These are phyloP conservation scores for Neofusicoccum ribis DNA, from an alignment of 2,329 filamentous ascomycete species.

Conservation along the genomic window DNA sequence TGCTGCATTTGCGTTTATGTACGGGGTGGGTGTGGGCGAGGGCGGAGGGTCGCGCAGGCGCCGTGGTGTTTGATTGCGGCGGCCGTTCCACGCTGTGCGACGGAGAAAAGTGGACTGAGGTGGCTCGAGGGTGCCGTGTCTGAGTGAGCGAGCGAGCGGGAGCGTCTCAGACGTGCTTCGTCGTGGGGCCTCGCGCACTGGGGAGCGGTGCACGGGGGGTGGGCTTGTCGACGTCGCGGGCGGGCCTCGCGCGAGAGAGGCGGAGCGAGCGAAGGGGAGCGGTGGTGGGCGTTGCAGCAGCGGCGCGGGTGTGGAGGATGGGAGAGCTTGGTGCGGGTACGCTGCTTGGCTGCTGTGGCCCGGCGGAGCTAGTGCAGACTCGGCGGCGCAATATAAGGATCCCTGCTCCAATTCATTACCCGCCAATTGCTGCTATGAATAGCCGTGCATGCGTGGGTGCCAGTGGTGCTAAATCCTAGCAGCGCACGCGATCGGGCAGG, in stretches of 20 bases:
- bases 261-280: conserved; percentile 11
- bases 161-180: conserved; percentile 20
- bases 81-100: conserved; percentile 20
- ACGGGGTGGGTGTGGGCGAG: conserved; percentile 8
- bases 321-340: conserved; percentile 18
- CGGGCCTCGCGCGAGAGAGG: conserved; percentile 15
- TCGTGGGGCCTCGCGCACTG: conserved; percentile 16
- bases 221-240: conserved; percentile 18
- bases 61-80: conserved; percentile 20
- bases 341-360: conserved; percentile 18
- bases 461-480: conserved; percentile 12
- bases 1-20: conserved; percentile 33
- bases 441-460: conserved; percentile 15
- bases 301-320: conserved; percentile 18
- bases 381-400: conserved; percentile 16
- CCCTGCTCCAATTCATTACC: conserved; percentile 12
- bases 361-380: conserved; percentile 18
- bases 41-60: conserved; percentile 16
- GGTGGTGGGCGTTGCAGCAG: conserved; percentile 11
- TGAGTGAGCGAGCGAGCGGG: conserved; percentile 11
- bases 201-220: conserved; percentile 7
- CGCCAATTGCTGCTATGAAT: conserved; percentile 19
- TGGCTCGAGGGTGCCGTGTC: conserved; percentile 19
- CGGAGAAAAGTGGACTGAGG: conserved; percentile 22
- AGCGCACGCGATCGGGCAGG: conserved; percentile 16